A percentile compares a stretch with the other conserved stretches of the same genome.
phyloP scores from a whole-genome alignment of 2,329 filamentous ascomycete species.

The Microcyclospora tardicrescens region DNA sequence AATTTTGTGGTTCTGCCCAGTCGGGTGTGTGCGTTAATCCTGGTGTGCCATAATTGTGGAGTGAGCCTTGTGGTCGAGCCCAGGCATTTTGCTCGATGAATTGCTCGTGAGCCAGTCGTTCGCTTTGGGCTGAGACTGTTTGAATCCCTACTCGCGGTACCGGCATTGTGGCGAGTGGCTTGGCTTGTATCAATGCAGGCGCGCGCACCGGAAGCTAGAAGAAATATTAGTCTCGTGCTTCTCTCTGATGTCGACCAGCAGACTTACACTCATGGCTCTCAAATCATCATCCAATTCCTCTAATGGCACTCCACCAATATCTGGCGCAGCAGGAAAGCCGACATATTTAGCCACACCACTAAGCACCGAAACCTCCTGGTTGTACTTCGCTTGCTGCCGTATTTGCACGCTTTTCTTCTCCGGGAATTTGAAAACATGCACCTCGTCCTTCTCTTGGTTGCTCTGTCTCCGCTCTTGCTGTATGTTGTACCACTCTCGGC shows the following conservation, averaged over 20 bases:
- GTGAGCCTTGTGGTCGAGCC: slow-evolving; percentile 77
- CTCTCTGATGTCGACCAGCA: too few relatives aligned
- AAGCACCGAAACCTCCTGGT: slow-evolving; percentile 83
- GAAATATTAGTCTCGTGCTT: too few relatives aligned
- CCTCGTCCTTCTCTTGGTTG: slow-evolving; percentile 64
- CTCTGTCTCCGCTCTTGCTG: slow-evolving; percentile 73
- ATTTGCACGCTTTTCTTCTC: slow-evolving; percentile 64
- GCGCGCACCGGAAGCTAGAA: slow-evolving; percentile 4
- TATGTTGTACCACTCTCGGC: slow-evolving; percentile 83
- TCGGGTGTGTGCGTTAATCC: slow-evolving; percentile 22
- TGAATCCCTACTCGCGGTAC: neutral
- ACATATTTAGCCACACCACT: slow-evolving; percentile 88
- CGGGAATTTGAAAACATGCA: slow-evolving; percentile 72
- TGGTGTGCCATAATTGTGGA: slow-evolving; percentile 21
- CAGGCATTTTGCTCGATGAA: slow-evolving; percentile 83
- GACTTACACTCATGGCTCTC: slow-evolving; percentile 64
- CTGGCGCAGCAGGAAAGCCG: slow-evolving; percentile 89
- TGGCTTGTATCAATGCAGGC: neutral
- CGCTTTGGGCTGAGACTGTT: slow-evolving; percentile 10
- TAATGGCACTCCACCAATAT: slow-evolving; percentile 58
- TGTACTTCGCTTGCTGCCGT: slow-evolving; percentile 79
- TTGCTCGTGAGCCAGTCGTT: slow-evolving; percentile 44
- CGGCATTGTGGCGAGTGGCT: neutral
- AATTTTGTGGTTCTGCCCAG: slow-evolving; percentile 15
- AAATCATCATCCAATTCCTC: slow-evolving; percentile 76